A percentile compares a stretch with the other conserved stretches of the same genome.
Evolutionary conservation across 306 rosid species (phyloP).

Genomic region (Albizia julibrissin): DNA sequence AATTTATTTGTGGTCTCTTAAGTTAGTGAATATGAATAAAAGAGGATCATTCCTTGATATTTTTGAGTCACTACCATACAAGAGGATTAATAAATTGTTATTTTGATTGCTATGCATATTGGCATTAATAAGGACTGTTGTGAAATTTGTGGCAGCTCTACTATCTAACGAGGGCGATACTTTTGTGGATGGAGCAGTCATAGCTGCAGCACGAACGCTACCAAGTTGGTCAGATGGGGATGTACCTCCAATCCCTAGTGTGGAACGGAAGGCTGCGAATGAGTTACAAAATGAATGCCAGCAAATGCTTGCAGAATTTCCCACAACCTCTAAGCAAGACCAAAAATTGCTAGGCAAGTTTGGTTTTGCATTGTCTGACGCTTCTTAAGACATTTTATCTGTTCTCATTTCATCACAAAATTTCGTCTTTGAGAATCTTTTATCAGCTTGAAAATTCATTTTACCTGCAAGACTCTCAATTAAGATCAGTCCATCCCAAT

Average conservation of each 20-base stretch:
- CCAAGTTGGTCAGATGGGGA: conserved; percentile 91
- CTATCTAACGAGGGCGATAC: conserved; percentile 59
- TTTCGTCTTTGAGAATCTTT: conserved; percentile 3
- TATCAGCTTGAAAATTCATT: conserved; percentile 7
- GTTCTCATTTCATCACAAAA: conserved; percentile 7
- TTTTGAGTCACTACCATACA: not conserved
- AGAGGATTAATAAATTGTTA: not conserved
- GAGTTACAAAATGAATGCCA: conserved; percentile 77
- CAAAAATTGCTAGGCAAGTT: conserved; percentile 64
- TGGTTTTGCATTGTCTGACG: conserved; percentile 2
- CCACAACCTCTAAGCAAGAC: conserved; percentile 75
- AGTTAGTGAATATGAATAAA: not conserved
- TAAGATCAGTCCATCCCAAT: not conserved
- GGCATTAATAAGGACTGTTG: conserved; percentile 15
- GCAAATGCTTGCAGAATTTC: conserved; percentile 60
- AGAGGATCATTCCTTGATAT: not conserved
- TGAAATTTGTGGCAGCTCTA: conserved; percentile 51
- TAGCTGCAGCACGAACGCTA: conserved; percentile 86
- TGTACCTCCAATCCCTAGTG: conserved; percentile 79
- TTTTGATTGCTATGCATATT: conserved; percentile 9
- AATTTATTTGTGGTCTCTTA: not conserved
- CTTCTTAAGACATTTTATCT: not conserved
- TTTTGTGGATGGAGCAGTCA: conserved; percentile 85
- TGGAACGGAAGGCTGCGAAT: conserved; percentile 76
- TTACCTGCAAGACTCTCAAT: not conserved